Conservation (phyloP, 305 asterid genomes). For the Fraxinus floribunda region DNA sequence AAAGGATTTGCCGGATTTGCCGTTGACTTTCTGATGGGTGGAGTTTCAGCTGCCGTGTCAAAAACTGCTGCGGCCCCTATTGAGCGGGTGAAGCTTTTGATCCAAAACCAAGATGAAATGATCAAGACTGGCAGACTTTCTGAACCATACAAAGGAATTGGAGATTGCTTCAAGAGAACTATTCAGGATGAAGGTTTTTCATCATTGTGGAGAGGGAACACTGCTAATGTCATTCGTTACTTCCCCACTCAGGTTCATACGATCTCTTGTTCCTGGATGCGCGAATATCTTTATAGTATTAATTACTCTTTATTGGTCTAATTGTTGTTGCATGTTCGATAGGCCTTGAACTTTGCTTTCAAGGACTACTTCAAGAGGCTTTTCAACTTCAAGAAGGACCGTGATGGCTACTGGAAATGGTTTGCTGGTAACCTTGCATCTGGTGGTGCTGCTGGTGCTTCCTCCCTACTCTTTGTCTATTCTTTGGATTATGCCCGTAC, state of each 20-base stretch:
- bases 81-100: too few species aligned
- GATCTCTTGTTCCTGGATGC: background rate
- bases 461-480: slow-evolving; percentile 25
- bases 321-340: background rate
- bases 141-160: too few species aligned
- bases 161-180: slow-evolving; percentile 2
- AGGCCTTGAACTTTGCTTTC: slow-evolving; percentile 28
- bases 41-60: too few species aligned
- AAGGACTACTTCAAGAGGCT: slow-evolving; percentile 28
- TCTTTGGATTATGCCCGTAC: slow-evolving; percentile 28
- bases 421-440: slow-evolving; percentile 17
- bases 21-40: slow-evolving; percentile 22
- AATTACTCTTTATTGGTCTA: background rate
- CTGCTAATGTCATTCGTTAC: slow-evolving; percentile 30
- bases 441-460: slow-evolving; percentile 31
- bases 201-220: slow-evolving; percentile 30
- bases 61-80: too few species aligned
- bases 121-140: too few species aligned
- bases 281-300: background rate
- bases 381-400: slow-evolving; percentile 18
- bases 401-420: too few species aligned
- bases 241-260: slow-evolving; percentile 29
- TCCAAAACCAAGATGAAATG: too few species aligned
- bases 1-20: slow-evolving; percentile 28
- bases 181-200: slow-evolving; percentile 22